Base-by-base conservation (phyloP, 768 basidiomycete species). In the Mycena sanguinolenta region DNA sequence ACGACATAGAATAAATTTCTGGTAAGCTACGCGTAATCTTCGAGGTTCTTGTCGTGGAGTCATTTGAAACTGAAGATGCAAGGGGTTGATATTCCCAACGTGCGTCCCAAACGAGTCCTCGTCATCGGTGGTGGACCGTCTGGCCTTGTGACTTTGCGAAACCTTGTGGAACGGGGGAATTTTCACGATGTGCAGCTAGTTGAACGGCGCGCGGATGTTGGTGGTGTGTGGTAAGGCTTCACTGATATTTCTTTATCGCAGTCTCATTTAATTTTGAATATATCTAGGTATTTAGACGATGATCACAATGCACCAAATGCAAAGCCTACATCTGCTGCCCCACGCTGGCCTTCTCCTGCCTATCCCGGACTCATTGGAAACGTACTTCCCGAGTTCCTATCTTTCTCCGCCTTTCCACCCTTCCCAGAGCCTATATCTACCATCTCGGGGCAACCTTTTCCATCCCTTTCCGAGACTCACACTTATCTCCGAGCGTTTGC, bases 321-420 rank as follows among this genome's bases (percentile, higher is more conserved):
- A 23, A 34, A 19, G 13, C n/a, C 50, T 32, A 8, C 14, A 38
- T 46, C 64, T 17, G 34, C 62, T n/a, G 57, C 27, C n/a, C 80
- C 81, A 2, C 77, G 77, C 27, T 88, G 87, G 88, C 79, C 83
- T 0, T 84, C 86, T 9, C 85, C 86, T 1, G 84, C 86, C 0
- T 88, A 89, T 64, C 82, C 81, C 23, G 83, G 77, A 7, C 74
- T 88, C 59, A 82, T 89, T 44, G 86, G 87, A 27, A 88, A 89
- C 63, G 84, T 88, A 65, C 79, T 87, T 3, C 84, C 87, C 0
- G 82, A 86, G 52, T 84, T 80, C 64, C 77, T 85, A 23, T 80
- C 81, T 12, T 84, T 82, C 73, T 83, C 84, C 0, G 75, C 69
- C 2, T 73, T 66, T 36, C 83, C 81, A 1, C 59, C 62, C 0